Conservation (phyloP, 129 eudicot genomes). For the Flaveria trinervia region DNA sequence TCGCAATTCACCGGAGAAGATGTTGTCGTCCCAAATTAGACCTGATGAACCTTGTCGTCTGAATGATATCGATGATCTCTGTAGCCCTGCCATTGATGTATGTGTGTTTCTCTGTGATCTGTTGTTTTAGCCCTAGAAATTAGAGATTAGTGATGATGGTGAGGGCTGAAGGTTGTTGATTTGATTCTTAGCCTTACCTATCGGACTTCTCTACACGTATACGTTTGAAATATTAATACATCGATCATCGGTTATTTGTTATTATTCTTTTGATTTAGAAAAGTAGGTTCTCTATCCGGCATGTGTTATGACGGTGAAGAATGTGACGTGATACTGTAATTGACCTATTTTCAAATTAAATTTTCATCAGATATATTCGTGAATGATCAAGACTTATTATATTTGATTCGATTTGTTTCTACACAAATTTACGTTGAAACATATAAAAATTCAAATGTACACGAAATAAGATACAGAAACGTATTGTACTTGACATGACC, state of each 20-base stretch:
- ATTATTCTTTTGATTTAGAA: neutral
- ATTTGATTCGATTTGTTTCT: too few species aligned
- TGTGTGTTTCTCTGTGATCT: neutral
- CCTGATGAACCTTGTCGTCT: conserved; percentile 89
- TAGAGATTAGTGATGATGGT: neutral
- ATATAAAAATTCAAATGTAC: too few species aligned
- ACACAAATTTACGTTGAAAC: too few species aligned
- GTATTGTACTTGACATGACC: too few species aligned
- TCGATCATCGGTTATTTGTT: neutral
- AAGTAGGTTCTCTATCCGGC: too few species aligned
- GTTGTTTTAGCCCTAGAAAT: neutral
- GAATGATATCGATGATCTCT: conserved; percentile 85
- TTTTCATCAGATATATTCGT: too few species aligned
- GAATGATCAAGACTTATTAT: too few species aligned
- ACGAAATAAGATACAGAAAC: too few species aligned
- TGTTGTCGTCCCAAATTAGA: conserved; percentile 70
- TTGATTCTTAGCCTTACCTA: conserved; percentile 15
- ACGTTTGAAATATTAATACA: neutral
- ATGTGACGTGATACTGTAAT: too few species aligned
- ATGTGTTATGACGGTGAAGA: too few species aligned
- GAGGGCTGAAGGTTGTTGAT: neutral
- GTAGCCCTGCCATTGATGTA: conserved; percentile 50
- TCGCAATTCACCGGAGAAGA: conserved; percentile 20
- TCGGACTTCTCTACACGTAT: conserved; percentile 33
- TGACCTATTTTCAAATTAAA: too few species aligned